Conservation (phyloP, 2,329 filamentous ascomycete species). For the Lasiodiplodia gonubiensis region DNA sequence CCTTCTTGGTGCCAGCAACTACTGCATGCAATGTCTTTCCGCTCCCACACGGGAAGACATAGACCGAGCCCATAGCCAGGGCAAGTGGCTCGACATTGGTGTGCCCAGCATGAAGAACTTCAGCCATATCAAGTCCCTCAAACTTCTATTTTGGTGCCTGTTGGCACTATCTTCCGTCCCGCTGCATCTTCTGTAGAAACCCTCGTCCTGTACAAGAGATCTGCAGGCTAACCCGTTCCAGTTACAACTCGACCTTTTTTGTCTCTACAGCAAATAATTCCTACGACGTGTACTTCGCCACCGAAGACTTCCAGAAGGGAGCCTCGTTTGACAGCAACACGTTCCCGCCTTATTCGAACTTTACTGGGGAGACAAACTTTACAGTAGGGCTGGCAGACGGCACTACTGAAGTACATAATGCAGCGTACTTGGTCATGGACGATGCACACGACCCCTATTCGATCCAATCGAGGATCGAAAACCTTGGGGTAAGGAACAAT, state of each 20-base stretch:
- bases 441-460: slow-evolving; percentile 14
- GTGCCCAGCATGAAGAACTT: slow-evolving; percentile 49
- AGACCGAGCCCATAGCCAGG: neutral
- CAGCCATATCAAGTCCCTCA: slow-evolving; percentile 28
- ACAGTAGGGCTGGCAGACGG: neutral
- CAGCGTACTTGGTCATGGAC: neutral
- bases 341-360: neutral
- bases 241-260: slow-evolving; percentile 39
- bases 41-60: slow-evolving; percentile 19
- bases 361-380: neutral
- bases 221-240: slow-evolving; percentile 20
- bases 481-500: neutral
- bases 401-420: neutral
- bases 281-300: slow-evolving; percentile 33
- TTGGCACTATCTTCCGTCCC: slow-evolving; percentile 8
- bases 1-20: slow-evolving; percentile 8
- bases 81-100: slow-evolving; percentile 54
- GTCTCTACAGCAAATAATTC: slow-evolving; percentile 31
- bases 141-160: neutral
- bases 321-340: slow-evolving; percentile 21
- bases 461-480: neutral
- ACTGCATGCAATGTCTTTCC: slow-evolving; percentile 18
- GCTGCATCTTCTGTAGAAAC: slow-evolving; percentile 19
- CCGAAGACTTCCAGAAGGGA: slow-evolving; percentile 29
- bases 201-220: neutral